A percentile compares a stretch with the other conserved stretches of the same genome.
Evolutionary conservation across 805 yeast species (phyloP).

Genomic region (Candida jianshihensis): DNA sequence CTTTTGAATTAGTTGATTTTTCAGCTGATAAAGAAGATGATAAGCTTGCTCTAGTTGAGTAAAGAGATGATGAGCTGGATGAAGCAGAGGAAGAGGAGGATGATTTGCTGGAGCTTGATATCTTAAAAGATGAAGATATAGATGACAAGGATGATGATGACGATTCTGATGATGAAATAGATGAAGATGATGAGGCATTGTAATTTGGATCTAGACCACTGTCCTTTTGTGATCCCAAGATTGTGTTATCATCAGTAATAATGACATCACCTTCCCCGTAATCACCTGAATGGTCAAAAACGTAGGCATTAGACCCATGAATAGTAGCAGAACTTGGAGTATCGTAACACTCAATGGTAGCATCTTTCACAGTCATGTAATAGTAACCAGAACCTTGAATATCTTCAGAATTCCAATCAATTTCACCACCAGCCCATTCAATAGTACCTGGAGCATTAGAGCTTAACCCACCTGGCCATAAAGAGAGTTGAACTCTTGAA

Average conservation of each 20-base stretch:
- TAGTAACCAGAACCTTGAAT: conserved; percentile 71
- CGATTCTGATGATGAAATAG: conserved; percentile 12
- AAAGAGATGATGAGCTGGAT: no score
- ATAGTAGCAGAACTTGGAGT: conserved; percentile 27
- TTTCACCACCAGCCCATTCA: conserved; percentile 83
- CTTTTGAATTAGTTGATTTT: no score
- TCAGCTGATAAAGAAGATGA: no score
- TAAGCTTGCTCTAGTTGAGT: no score
- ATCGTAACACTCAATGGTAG: conserved; percentile 63
- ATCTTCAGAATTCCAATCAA: conserved; percentile 78
- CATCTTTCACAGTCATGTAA: conserved; percentile 55
- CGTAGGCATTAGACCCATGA: conserved; percentile 44
- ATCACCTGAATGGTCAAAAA: conserved; percentile 43
- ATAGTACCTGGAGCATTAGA: conserved; percentile 53
- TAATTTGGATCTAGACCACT: conserved; percentile 53
- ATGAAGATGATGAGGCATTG: conserved; percentile 2
- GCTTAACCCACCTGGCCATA: conserved; percentile 70
- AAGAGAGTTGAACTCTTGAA: conserved; percentile 59
- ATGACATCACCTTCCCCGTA: conserved; percentile 43
- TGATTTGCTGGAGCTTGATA: conserved; percentile 10
- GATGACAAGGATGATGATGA: conserved; percentile 7
- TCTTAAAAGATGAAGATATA: conserved; percentile 3
- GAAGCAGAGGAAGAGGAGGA: conserved; percentile 9
- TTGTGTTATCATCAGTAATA: conserved; percentile 56
- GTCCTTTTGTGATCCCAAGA: conserved; percentile 52